These are phyloP conservation scores for Beauveria pseudobassiana DNA, from an alignment of 2,329 filamentous ascomycete genomes.

Conservation along the genomic window DNA sequence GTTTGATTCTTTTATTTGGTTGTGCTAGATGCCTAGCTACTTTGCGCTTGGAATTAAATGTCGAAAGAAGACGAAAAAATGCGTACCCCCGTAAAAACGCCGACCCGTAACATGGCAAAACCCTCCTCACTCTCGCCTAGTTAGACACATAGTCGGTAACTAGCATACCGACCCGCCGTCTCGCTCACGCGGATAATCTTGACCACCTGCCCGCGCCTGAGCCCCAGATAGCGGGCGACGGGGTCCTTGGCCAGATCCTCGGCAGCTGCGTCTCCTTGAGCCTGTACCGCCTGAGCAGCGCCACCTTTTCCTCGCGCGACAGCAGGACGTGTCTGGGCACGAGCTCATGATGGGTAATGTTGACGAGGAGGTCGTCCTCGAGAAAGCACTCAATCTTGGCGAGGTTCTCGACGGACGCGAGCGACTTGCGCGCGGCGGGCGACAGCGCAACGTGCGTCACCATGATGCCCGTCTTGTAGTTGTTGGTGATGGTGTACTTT, in stretches of 20 bases:
- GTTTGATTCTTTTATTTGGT: background rate
- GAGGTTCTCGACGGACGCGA: conserved; percentile 66
- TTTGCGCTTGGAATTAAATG: conserved; percentile 4
- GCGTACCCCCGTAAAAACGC: conserved; percentile 8
- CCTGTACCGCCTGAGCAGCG: conserved; percentile 80
- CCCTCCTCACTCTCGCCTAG: conserved; percentile 12
- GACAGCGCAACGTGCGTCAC: conserved; percentile 78
- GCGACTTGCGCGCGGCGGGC: conserved; percentile 78
- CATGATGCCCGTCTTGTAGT: conserved; percentile 86
- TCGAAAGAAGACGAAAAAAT: too few species aligned
- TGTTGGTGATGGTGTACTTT: conserved; percentile 68
- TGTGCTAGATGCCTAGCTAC: conserved; percentile 1
- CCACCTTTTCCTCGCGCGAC: conserved; percentile 80
- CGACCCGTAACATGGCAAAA: conserved; percentile 8
- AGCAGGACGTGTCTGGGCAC: conserved; percentile 90
- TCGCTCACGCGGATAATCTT: conserved; percentile 97
- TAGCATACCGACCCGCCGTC: conserved; percentile 92
- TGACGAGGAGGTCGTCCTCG: conserved; percentile 92
- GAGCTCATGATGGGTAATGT: conserved; percentile 96
- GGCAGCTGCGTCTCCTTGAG: conserved; percentile 97
- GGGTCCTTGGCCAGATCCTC: conserved; percentile 85
- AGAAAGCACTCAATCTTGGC: conserved; percentile 90
- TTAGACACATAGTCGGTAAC: conserved; percentile 69
- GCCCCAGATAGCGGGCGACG: conserved; percentile 82
- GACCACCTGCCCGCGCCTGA: conserved; percentile 88